Percentiles rank a stretch among this genome's conserved stretches.
phyloP scores from a whole-genome alignment of 169 alveolate genomes.

The Plasmodium knowlesi region DNA sequence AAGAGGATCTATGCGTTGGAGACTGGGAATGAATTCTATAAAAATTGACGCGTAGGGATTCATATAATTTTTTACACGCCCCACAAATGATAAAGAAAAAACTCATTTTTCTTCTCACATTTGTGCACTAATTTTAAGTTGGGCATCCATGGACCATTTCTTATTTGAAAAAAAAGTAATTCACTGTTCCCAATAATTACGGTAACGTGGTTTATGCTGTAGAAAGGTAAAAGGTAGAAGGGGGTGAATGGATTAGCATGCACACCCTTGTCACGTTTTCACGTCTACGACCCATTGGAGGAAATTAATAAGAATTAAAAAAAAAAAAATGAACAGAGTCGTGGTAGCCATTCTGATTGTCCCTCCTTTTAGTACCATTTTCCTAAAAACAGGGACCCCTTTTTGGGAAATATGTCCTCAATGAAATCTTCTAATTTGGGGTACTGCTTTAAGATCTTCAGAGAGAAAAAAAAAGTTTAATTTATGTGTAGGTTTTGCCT shows the following conservation, averaged over 20 bases:
- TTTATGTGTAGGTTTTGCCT: neutral
- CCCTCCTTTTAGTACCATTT: constrained; percentile 81
- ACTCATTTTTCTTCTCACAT: constrained; percentile 77
- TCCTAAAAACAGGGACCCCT: constrained; percentile 85
- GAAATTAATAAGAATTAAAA: neutral
- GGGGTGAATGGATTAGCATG: neutral
- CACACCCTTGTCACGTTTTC: neutral
- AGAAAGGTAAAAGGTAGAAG: neutral
- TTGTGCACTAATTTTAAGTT: constrained; percentile 94
- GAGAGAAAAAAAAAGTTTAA: neutral
- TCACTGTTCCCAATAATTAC: constrained; percentile 85
- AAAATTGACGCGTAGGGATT: neutral
- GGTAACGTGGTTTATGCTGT: constrained; percentile 87
- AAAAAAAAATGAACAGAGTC: neutral
- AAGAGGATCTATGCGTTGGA: neutral
- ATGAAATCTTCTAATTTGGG: constrained; percentile 90
- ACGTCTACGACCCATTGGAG: neutral
- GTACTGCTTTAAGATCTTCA: constrained; percentile 82
- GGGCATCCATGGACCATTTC: constrained; percentile 97
- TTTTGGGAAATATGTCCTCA: constrained; percentile 93
- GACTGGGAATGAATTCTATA: neutral
- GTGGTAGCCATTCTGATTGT: constrained; percentile 2
- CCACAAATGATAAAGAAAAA: neutral
- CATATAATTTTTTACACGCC: neutral
- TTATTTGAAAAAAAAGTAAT: constrained; percentile 89